These are phyloP conservation scores for Apophysomyces trapeziformis DNA, from an alignment of 371 early-diverging fungal genomes.

Conservation along the genomic window DNA sequence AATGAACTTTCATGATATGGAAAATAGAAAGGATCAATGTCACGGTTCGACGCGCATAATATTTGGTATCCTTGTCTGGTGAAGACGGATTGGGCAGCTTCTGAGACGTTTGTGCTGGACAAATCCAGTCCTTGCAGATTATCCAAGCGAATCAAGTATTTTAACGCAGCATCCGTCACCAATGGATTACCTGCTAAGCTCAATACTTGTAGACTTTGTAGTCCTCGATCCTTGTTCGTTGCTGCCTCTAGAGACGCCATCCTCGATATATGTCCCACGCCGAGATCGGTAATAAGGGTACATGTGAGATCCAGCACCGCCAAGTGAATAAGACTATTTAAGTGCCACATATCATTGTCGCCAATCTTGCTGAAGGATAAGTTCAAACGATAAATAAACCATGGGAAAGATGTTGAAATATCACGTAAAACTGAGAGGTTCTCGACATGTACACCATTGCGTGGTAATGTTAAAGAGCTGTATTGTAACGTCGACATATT, in stretches of 20 bases:
- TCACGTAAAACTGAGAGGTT: neutral
- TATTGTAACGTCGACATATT: neutral
- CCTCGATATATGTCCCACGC: neutral
- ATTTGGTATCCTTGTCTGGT: neutral
- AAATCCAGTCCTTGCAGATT: neutral
- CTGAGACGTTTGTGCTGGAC: neutral
- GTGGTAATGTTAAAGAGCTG: neutral
- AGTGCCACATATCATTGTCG: neutral
- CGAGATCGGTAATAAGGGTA: neutral
- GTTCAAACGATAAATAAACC: slow-evolving; percentile 13
- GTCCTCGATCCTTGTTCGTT: neutral
- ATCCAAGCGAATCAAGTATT: neutral
- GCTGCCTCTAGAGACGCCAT: neutral
- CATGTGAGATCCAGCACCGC: slow-evolving; percentile 13
- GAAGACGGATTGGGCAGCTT: neutral
- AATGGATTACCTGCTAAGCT: slow-evolving; percentile 2
- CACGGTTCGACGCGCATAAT: neutral
- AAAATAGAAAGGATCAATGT: neutral
- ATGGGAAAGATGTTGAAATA: slow-evolving; percentile 1
- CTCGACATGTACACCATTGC: neutral
- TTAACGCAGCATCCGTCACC: neutral
- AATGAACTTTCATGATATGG: neutral
- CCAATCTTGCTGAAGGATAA: neutral
- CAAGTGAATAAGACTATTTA: slow-evolving; percentile 9
- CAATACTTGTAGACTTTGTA: neutral